Percentiles rank a stretch among this genome's conserved stretches.
Evolutionary conservation across 106 monocot species (phyloP).

Genomic region (Xerophyta viscosa): DNA sequence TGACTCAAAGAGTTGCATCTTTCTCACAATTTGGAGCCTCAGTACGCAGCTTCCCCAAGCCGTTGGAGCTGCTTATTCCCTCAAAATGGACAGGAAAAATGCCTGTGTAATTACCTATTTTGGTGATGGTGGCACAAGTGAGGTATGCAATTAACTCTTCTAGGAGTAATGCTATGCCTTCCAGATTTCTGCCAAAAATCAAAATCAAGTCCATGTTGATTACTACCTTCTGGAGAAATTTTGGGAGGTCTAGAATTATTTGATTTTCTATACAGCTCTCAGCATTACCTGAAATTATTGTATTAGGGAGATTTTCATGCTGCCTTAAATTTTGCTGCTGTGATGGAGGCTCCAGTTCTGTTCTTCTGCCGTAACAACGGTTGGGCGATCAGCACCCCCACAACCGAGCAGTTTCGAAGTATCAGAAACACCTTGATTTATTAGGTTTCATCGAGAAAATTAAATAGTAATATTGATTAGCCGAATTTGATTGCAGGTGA

Average conservation of each 20-base stretch:
- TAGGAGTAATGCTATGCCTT: too few relatives aligned
- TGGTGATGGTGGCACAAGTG: slow-evolving; percentile 91
- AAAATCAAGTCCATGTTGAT: too few relatives aligned
- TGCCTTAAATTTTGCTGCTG: slow-evolving; percentile 92
- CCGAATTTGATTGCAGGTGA: slow-evolving; percentile 48
- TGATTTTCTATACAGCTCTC: too few relatives aligned
- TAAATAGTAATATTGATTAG: not conserved
- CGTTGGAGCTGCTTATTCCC: slow-evolving; percentile 85
- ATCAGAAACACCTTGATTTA: not conserved
- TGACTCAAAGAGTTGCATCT: not conserved
- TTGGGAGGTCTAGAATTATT: not conserved
- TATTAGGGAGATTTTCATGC: slow-evolving; percentile 95
- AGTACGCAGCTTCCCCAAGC: slow-evolving; percentile 89
- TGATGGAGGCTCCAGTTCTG: slow-evolving; percentile 72
- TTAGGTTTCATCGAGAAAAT: not conserved
- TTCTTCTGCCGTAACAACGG: slow-evolving; percentile 98
- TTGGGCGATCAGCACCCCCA: slow-evolving; percentile 95
- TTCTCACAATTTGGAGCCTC: slow-evolving; percentile 3
- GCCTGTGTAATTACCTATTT: slow-evolving; percentile 81
- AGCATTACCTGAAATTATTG: not conserved
- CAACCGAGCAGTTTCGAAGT: slow-evolving; percentile 90
- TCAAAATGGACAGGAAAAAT: slow-evolving; percentile 81
- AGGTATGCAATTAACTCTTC: slow-evolving; percentile 33
- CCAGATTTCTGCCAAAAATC: too few relatives aligned
- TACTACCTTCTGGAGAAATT: not conserved